phyloP scores from a whole-genome alignment of 2,329 filamentous ascomycete species.

The Nemania sp. region DNA sequence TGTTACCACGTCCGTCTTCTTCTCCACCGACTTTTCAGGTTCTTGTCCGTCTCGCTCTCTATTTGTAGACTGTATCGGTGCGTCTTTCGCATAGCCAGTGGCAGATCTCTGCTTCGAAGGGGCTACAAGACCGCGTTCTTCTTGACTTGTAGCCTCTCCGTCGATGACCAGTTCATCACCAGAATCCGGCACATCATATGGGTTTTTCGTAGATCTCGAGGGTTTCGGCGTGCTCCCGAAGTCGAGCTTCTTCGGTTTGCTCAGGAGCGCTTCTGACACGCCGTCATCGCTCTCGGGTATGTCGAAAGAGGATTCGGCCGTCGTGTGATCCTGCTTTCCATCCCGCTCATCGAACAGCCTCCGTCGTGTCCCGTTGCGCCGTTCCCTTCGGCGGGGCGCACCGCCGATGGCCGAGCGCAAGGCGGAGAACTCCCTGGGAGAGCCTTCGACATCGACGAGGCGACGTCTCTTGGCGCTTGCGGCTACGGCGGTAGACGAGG shows the following conservation, averaged over 20 bases:
- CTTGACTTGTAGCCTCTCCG: not conserved
- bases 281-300: slow-evolving; percentile 31
- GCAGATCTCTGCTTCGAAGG: slow-evolving; percentile 23
- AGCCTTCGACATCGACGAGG: slow-evolving; percentile 27
- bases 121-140: slow-evolving; percentile 21
- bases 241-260: slow-evolving; percentile 36
- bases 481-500: slow-evolving; percentile 30
- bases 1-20: not conserved
- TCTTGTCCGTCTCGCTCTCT: slow-evolving; percentile 1
- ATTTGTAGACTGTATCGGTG: slow-evolving; percentile 1
- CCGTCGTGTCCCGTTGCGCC: slow-evolving; percentile 13
- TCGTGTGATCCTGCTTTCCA: not conserved
- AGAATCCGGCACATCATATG: slow-evolving; percentile 40
- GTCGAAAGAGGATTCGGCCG: slow-evolving; percentile 27
- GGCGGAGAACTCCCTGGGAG: slow-evolving; percentile 32
- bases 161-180: slow-evolving; percentile 32
- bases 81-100: slow-evolving; percentile 4
- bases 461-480: slow-evolving; percentile 34
- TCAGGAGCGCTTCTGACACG: slow-evolving; percentile 14
- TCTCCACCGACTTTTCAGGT: not conserved
- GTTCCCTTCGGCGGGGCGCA: slow-evolving; percentile 16
- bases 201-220: slow-evolving; percentile 21
- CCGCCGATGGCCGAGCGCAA: slow-evolving; percentile 35
- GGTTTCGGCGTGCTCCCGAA: slow-evolving; percentile 19
- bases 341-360: slow-evolving; percentile 3